Base-by-base conservation (phyloP, 495 filamentous ascomycete species). In the Annulohypoxylon nitens region DNA sequence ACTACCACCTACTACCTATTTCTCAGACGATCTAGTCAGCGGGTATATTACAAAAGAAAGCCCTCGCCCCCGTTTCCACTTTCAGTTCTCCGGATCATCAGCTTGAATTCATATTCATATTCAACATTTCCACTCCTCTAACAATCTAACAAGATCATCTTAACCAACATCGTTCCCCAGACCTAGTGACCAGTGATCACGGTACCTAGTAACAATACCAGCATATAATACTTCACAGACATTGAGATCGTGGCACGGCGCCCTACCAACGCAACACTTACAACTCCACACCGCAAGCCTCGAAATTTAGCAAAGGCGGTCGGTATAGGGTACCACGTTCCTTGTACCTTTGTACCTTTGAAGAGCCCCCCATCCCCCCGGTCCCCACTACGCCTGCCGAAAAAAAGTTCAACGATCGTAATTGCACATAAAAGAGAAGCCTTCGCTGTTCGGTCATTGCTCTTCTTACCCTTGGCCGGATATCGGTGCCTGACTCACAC, bases 401-500 rank as follows among this genome's bases (percentile, higher is more conserved):
- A 74, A 58, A 58, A 70, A 74, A 74, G 71, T 70, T 75, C 72
- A 61, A 67, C 67, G 48, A 75, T 71, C 67, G 36, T 67, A 70
- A 58, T 66, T 67, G 67, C 70, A 75, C 72, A 75, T 75, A 75
- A 71, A 70, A 75, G 72, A 75, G 63, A 51, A 71, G 72, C 67
- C 70, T 67, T 70, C 67, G 71, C 72, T 71, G 71, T 70, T 74
- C 65, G 71, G 71, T 74, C 62, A 63, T 60, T 67, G 71, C 62
- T 64, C 30, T 18, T 62, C 25, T 57, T 66, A 33, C 74, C 69
- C 76, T 77, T 77, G 72, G 60, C 70, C 76, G 74, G 67, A 78
- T 58, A 69, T 77, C 75, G 77, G 75, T 79, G 77, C 77, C 74
- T 77, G 77, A 79, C 77, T 78, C 76, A 78, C 76, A 78, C 68